Evolutionary conservation across 163 green algal species (phyloP).

Genomic region (Coccomyxa subellipsoidea): DNA sequence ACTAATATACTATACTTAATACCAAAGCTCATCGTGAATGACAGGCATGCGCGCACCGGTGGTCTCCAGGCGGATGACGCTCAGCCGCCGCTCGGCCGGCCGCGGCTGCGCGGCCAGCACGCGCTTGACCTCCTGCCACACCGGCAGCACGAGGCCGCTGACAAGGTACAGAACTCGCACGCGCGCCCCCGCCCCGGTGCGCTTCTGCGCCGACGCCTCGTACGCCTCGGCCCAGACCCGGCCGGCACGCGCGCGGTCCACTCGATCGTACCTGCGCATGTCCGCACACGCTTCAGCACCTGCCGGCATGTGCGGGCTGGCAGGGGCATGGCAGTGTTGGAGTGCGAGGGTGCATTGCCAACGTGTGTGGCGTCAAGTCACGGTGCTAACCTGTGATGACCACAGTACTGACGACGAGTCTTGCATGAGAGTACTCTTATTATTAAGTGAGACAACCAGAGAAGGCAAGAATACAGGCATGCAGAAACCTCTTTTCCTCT

Average conservation of each 20-base stretch:
- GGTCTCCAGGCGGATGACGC: slow-evolving; percentile 43
- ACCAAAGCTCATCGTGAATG: too few relatives aligned
- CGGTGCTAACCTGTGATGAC: too few relatives aligned
- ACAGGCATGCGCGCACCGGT: slow-evolving; percentile 31
- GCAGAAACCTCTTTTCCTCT: too few relatives aligned
- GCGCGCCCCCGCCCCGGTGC: neutral
- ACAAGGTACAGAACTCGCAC: slow-evolving; percentile 26
- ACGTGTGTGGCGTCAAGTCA: too few relatives aligned
- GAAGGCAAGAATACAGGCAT: too few relatives aligned
- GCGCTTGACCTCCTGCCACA: slow-evolving; percentile 39
- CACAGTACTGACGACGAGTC: too few relatives aligned
- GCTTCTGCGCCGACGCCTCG: slow-evolving; percentile 14
- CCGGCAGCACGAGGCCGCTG: slow-evolving; percentile 40
- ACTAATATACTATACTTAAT: too few relatives aligned
- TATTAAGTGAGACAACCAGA: too few relatives aligned
- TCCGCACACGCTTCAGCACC: neutral
- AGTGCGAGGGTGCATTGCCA: too few relatives aligned
- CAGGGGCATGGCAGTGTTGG: too few relatives aligned
- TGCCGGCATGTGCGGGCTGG: neutral
- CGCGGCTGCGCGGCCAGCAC: slow-evolving; percentile 24
- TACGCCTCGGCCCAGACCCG: slow-evolving; percentile 31
- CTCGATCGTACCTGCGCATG: slow-evolving; percentile 6
- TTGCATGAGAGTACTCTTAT: too few relatives aligned
- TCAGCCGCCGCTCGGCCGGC: slow-evolving; percentile 34
- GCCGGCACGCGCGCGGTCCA: slow-evolving; percentile 8